These are phyloP conservation scores for Sabuloglossum arenarium DNA, from an alignment of 495 filamentous ascomycete genomes.

Conservation along the genomic window DNA sequence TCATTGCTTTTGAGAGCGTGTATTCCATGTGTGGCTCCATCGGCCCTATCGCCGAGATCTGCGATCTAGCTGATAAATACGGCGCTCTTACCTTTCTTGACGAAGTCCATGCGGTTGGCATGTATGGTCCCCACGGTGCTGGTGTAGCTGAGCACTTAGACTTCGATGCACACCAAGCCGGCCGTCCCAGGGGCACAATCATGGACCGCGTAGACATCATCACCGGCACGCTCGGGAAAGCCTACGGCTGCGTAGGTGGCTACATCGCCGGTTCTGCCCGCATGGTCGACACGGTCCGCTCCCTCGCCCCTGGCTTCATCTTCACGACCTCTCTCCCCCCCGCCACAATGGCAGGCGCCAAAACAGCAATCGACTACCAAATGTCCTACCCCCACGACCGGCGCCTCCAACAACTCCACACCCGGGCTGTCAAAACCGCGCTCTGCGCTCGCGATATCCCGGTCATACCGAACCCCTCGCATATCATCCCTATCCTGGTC, in stretches of 20 bases:
- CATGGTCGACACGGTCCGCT: constrained; percentile 88
- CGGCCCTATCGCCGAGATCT: constrained; percentile 86
- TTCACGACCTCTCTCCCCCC: constrained; percentile 95
- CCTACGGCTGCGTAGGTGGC: constrained; percentile 91
- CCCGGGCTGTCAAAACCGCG: constrained; percentile 68
- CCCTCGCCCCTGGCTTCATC: constrained; percentile 91
- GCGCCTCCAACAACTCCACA: constrained; percentile 84
- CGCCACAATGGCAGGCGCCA: constrained; percentile 89
- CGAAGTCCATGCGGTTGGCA: constrained; percentile 95
- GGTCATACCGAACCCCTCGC: constrained; percentile 94
- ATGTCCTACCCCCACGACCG: constrained; percentile 60
- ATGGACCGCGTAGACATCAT: constrained; percentile 97
- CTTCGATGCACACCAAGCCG: constrained; percentile 52
- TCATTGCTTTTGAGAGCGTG: constrained; percentile 95
- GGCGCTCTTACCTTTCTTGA: constrained; percentile 94
- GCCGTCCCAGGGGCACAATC: constrained; percentile 58
- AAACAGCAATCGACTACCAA: constrained; percentile 85
- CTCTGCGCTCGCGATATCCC: constrained; percentile 64
- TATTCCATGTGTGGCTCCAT: constrained; percentile 99
- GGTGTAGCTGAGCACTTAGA: constrained; percentile 96
- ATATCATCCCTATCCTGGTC: constrained; percentile 87
- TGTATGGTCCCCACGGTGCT: constrained; percentile 93
- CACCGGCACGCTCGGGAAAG: constrained; percentile 90
- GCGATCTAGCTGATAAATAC: constrained; percentile 91
- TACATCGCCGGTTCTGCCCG: constrained; percentile 84